phyloP scores from a whole-genome alignment of 2,329 filamentous ascomycete genomes.

The Colletotrichum destructivum region DNA sequence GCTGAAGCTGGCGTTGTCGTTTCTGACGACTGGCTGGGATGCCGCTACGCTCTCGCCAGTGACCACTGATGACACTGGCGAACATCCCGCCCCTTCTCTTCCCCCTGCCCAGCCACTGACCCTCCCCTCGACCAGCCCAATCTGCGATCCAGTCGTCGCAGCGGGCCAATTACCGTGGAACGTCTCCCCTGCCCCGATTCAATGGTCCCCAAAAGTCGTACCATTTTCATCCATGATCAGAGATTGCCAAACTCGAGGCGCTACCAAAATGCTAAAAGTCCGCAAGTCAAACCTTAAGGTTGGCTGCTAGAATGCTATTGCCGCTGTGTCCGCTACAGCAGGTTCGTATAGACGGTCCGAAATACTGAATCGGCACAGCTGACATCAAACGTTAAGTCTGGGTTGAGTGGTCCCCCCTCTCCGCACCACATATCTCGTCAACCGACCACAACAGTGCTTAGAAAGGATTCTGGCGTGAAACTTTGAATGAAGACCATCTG shows the following conservation, averaged over 20 bases:
- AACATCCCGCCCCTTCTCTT: neutral
- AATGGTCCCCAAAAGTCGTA: constrained; percentile 45
- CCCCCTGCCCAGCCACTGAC: constrained; percentile 37
- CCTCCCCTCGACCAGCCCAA: constrained; percentile 39
- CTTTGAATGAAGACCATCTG: constrained; percentile 30
- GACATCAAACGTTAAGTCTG: neutral
- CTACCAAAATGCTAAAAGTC: constrained; percentile 7
- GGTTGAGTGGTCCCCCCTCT: neutral
- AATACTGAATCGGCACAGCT: neutral
- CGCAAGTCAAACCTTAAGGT: neutral
- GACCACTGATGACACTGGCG: constrained; percentile 25
- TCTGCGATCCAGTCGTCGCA: constrained; percentile 45
- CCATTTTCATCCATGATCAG: constrained; percentile 43
- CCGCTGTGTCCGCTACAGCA: too few species aligned
- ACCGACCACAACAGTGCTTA: neutral
- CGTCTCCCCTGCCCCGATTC: constrained; percentile 38
- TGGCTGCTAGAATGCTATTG: neutral
- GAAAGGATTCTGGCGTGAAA: neutral
- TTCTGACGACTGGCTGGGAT: constrained; percentile 28
- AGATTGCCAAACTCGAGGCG: constrained; percentile 40
- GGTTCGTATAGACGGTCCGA: neutral
- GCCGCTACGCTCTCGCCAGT: constrained; percentile 5
- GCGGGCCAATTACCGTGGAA: constrained; percentile 43
- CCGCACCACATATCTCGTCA: constrained; percentile 9
- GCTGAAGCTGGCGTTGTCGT: neutral